Percentiles rank a stretch among this genome's conserved stretches.
Evolutionary conservation across 768 basidiomycete genomes (phyloP).

Genomic region (Termitomyces sp.): DNA sequence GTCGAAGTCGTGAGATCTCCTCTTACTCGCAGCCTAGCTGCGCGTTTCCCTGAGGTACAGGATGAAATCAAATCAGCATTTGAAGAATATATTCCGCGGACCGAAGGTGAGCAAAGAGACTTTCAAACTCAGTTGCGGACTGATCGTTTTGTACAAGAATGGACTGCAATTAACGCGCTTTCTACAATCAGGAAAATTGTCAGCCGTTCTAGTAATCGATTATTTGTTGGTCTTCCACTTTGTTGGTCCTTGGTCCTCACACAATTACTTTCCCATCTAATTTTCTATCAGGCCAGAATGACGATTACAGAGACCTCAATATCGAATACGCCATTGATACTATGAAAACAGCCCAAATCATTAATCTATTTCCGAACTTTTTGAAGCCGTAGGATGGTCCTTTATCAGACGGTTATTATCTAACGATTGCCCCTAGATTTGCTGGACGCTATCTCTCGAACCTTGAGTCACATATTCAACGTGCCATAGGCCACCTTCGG

Average conservation of each 20-base stretch:
- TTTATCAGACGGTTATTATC: background rate
- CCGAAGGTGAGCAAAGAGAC: constrained; percentile 18
- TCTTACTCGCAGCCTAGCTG: constrained; percentile 35
- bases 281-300: constrained; percentile 31
- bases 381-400: background rate
- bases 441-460: constrained; percentile 19
- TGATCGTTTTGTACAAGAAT: constrained; percentile 23
- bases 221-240: constrained; percentile 43
- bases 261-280: background rate
- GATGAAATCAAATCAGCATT: constrained; percentile 44
- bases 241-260: constrained; percentile 26
- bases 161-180: constrained; percentile 25
- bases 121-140: background rate
- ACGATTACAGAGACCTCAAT: constrained; percentile 34
- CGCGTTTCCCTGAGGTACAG: constrained; percentile 34
- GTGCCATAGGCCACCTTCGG: constrained; percentile 22
- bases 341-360: constrained; percentile 22
- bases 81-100: constrained; percentile 29
- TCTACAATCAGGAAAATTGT: constrained; percentile 31
- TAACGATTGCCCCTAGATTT: constrained; percentile 7
- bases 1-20: constrained; percentile 25
- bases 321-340: constrained; percentile 33
- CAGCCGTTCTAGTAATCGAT: constrained; percentile 34
- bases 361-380: constrained; percentile 33
- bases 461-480: constrained; percentile 18